Percentiles rank a stretch among this genome's conserved stretches.
Evolutionary conservation across 306 rosid species (phyloP).

Genomic region (Urtica urens): DNA sequence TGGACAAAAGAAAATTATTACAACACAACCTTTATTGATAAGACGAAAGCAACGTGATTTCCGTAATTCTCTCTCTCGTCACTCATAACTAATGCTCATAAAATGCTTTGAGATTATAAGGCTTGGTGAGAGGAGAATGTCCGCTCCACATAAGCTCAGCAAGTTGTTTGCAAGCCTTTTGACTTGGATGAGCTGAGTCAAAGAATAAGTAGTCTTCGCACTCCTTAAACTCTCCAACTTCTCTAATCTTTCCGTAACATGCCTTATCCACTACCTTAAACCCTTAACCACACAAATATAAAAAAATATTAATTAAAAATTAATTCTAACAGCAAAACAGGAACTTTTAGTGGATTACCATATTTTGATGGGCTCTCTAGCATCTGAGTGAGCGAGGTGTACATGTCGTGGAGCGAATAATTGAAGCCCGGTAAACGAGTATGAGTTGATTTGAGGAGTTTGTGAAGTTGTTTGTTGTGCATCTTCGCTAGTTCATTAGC

Average conservation of each 20-base stretch:
- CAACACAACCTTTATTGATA: no score
- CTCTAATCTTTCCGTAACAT: constrained; percentile 38
- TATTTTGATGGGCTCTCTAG: constrained; percentile 32
- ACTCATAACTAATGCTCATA: no score
- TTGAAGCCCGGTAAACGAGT: constrained; percentile 23
- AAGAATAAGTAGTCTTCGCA: constrained; percentile 26
- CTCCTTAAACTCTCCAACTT: constrained; percentile 28
- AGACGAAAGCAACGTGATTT: no score
- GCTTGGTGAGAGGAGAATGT: constrained; percentile 10
- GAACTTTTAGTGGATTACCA: constrained; percentile 10
- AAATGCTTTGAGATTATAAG: constrained; percentile 25
- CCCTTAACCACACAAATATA: constrained; percentile 10
- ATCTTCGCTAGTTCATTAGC: constrained; percentile 19
- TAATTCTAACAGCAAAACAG: background rate
- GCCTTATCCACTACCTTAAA: constrained; percentile 33
- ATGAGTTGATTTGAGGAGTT: constrained; percentile 14
- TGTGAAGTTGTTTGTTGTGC: constrained; percentile 25
- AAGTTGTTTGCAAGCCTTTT: constrained; percentile 18
- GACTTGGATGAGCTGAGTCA: constrained; percentile 37
- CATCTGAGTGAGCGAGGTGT: constrained; percentile 2
- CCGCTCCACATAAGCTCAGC: constrained; percentile 34
- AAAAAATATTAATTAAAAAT: background rate
- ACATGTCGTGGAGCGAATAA: constrained; percentile 21
- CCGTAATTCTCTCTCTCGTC: no score
- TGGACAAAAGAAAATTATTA: no score